A percentile compares a stretch with the other conserved stretches of the same genome.
These are phyloP conservation scores for Phylloboletellus chloephorus DNA, from an alignment of 1,284 basidiomycete genomes.

Conservation along the genomic window DNA sequence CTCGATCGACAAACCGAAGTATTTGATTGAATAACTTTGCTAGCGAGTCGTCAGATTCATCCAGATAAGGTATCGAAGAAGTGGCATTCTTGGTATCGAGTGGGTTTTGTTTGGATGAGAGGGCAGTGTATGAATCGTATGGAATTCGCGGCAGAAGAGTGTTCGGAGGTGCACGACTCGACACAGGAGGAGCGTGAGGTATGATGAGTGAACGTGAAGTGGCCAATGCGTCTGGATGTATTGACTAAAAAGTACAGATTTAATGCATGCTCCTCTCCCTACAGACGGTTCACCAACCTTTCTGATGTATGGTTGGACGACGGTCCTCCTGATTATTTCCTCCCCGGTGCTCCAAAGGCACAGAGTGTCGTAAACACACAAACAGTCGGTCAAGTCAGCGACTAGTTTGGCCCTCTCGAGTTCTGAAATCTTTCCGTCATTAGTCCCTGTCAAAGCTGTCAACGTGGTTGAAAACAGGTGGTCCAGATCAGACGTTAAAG, in stretches of 20 bases:
- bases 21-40: constrained; percentile 76
- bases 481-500: constrained; percentile 79
- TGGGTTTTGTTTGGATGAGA: constrained; percentile 47
- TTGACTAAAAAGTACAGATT: constrained; percentile 46
- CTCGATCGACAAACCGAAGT: constrained; percentile 72
- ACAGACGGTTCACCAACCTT: constrained; percentile 46
- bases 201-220: constrained; percentile 68
- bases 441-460: constrained; percentile 42
- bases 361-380: constrained; percentile 78
- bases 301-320: constrained; percentile 71
- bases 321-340: constrained; percentile 67
- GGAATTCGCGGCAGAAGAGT: constrained; percentile 66
- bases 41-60: constrained; percentile 62
- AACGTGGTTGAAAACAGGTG: constrained; percentile 65
- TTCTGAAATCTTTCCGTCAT: constrained; percentile 46
- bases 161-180: constrained; percentile 9
- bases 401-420: constrained; percentile 59
- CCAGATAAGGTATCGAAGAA: constrained; percentile 45
- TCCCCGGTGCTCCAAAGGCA: constrained; percentile 82
- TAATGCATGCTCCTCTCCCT: not conserved
- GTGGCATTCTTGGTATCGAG: constrained; percentile 32
- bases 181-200: constrained; percentile 56
- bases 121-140: constrained; percentile 59
- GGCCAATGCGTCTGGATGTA: constrained; percentile 63
- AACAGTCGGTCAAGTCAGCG: constrained; percentile 68